Evolutionary conservation across 495 filamentous ascomycete species (phyloP).

Genomic region (Mycothermus thermophilus): DNA sequence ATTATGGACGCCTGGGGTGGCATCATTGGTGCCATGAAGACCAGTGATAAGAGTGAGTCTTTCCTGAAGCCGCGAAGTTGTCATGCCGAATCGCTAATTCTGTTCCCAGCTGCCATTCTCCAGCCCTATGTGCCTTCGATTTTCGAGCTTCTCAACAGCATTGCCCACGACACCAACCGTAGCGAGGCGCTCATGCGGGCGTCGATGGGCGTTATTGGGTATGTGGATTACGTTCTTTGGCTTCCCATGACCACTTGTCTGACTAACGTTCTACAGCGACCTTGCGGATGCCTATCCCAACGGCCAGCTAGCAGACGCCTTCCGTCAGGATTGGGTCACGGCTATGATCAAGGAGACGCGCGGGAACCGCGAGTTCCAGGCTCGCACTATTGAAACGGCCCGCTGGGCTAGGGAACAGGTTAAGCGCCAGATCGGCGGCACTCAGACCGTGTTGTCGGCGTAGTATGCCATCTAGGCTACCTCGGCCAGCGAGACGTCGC

Average conservation of each 20-base stretch:
- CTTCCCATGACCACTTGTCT: no score
- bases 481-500: conserved; percentile 5
- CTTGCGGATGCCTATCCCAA: conserved; percentile 85
- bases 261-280: conserved; percentile 44
- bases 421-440: conserved; percentile 66
- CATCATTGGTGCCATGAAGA: conserved; percentile 84
- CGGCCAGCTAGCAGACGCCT: conserved; percentile 69
- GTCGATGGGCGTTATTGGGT: conserved; percentile 94
- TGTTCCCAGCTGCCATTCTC: conserved; percentile 45
- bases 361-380: conserved; percentile 65
- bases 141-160: conserved; percentile 72
- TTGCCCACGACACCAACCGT: conserved; percentile 68
- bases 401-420: conserved; percentile 96
- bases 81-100: no score
- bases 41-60: conserved; percentile 54
- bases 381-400: conserved; percentile 81
- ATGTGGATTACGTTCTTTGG: conserved; percentile 25
- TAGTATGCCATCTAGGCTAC: conserved; percentile 22
- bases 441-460: conserved; percentile 32
- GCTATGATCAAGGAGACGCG: conserved; percentile 76
- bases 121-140: conserved; percentile 71
- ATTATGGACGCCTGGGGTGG: conserved; percentile 99
- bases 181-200: conserved; percentile 86
- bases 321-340: conserved; percentile 82
- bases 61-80: not conserved